Percentiles rank a stretch among this genome's conserved stretches.
Conservation (phyloP, 768 basidiomycete genomes). For the Porpolomopsis calyptriformis region DNA sequence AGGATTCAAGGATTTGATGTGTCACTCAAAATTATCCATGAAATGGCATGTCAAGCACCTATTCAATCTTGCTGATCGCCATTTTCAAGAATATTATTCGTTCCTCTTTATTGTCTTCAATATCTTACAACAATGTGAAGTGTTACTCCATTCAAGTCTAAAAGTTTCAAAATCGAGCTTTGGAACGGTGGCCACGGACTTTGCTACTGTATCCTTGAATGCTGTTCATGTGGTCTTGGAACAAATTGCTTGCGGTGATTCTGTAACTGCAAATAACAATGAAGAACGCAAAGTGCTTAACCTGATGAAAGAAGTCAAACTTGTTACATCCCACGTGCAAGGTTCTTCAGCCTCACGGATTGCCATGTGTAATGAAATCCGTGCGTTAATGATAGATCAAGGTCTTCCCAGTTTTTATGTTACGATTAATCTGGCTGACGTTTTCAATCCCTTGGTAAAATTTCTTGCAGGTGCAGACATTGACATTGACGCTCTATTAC, state of each 20-base stretch:
- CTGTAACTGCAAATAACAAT: constrained; percentile 7
- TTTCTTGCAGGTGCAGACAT: constrained; percentile 28
- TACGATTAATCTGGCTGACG: constrained; percentile 38
- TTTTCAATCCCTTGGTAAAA: constrained; percentile 31
- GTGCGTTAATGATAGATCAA: constrained; percentile 21
- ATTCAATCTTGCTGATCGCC: constrained; percentile 20
- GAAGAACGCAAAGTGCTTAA: constrained; percentile 21
- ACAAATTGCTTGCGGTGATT: constrained; percentile 14
- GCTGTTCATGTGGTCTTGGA: constrained; percentile 17
- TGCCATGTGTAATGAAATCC: constrained; percentile 28
- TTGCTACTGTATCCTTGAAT: constrained; percentile 17
- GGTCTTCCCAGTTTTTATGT: constrained; percentile 33
- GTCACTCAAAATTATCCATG: constrained; percentile 16
- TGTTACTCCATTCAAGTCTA: constrained; percentile 23
- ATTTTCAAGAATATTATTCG: constrained; percentile 29
- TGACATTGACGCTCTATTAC: constrained; percentile 22
- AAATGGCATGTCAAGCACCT: constrained; percentile 25
- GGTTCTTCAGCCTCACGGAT: constrained; percentile 22
- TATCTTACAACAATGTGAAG: constrained; percentile 25
- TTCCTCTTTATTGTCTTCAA: constrained; percentile 35
- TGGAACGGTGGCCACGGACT: constrained; percentile 14
- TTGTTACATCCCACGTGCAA: constrained; percentile 14
- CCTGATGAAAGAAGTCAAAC: constrained; percentile 15
- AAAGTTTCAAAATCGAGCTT: constrained; percentile 20
- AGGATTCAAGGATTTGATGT: constrained; percentile 26